Base-by-base conservation (phyloP, 495 filamentous ascomycete species). In the Chaetomium fimeti region DNA sequence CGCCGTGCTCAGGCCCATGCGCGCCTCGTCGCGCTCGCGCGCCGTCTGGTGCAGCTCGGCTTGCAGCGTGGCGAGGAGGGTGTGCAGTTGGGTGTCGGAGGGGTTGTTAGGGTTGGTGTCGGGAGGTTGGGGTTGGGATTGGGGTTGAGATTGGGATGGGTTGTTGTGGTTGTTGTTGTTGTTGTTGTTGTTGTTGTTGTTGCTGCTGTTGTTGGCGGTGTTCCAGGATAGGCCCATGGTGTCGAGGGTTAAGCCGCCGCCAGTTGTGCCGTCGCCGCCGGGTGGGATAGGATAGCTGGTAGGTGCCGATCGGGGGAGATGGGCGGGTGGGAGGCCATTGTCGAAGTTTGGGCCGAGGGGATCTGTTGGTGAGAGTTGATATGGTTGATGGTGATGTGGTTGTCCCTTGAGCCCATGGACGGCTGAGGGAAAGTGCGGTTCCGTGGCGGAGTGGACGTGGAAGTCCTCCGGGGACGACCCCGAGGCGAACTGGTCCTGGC, bases 11-110 rank as follows among this genome's bases (percentile, higher is more conserved):
- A 71, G 57, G 24, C 63, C 61, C 40, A 74, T 52, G 18, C 63
- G 62, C 24, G 68, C 70, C 18, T 58, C 54, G 65, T 71, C 67
- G 11, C 70, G 70, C 43, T 74, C 68, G 13, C 11, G 57, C 2
- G 63, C 42, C 12, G 69, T 43, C 16, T 52, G 57, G 3, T 45
- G 42, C 0, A 72, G 63, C 4, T 55, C 36, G 18, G 65, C 25
- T 20, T 63, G 65, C 13, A 63, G 56, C 2, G 55, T 11, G 0
- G 54, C 16, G 22, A 67, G 62, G 13, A 68, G 49, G 38, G 40
- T 24, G 45, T 22, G 57, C 0, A 36, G 61, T 8, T 59, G 32
- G 15, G 47, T 42, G 53, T 42, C 12, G 22, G 22, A 48, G 40
- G 8, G 28, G 59, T 7, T 58, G 52, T 20, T 57, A 42, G 28